phyloP scores from a whole-genome alignment of 768 basidiomycete genomes.

The Megacollybia marginata region DNA sequence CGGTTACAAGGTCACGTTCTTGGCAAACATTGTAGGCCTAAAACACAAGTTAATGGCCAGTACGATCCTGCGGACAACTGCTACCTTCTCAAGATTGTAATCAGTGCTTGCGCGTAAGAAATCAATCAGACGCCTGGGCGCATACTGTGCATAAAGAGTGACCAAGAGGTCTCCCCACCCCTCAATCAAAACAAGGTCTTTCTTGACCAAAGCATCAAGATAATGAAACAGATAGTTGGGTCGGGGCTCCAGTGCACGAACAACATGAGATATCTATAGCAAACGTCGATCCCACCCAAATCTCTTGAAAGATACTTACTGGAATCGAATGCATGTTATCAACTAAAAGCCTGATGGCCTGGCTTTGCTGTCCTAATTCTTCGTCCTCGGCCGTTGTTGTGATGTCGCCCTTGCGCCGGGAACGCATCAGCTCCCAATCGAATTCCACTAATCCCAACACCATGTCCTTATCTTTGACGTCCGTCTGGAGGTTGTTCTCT shows the following conservation, averaged over 20 bases:
- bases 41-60: slow-evolving; percentile 1
- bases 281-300: too few species aligned
- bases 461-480: not conserved
- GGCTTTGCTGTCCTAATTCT: slow-evolving; percentile 43
- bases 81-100: slow-evolving; percentile 81
- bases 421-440: slow-evolving; percentile 77
- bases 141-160: slow-evolving; percentile 87
- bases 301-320: slow-evolving; percentile 38
- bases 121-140: slow-evolving; percentile 71
- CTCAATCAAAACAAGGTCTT: slow-evolving; percentile 73
- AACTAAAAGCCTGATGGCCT: slow-evolving; percentile 82
- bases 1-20: slow-evolving; percentile 78
- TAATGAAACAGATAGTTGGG: slow-evolving; percentile 88
- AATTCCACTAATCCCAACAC: slow-evolving; percentile 66
- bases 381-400: slow-evolving; percentile 20
- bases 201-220: slow-evolving; percentile 82
- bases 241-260: slow-evolving; percentile 71
- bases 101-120: slow-evolving; percentile 87
- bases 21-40: slow-evolving; percentile 86
- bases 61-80: not conserved
- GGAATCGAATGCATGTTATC: slow-evolving; percentile 96
- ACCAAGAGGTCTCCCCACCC: slow-evolving; percentile 88
- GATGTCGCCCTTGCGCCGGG: slow-evolving; percentile 27
- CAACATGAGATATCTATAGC: slow-evolving; percentile 73
- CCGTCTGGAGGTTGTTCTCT: slow-evolving; percentile 64